A percentile compares a stretch with the other conserved stretches of the same genome.
These are phyloP conservation scores for Solanum peruvianum DNA, from an alignment of 257 asterid genomes.

Conservation along the genomic window DNA sequence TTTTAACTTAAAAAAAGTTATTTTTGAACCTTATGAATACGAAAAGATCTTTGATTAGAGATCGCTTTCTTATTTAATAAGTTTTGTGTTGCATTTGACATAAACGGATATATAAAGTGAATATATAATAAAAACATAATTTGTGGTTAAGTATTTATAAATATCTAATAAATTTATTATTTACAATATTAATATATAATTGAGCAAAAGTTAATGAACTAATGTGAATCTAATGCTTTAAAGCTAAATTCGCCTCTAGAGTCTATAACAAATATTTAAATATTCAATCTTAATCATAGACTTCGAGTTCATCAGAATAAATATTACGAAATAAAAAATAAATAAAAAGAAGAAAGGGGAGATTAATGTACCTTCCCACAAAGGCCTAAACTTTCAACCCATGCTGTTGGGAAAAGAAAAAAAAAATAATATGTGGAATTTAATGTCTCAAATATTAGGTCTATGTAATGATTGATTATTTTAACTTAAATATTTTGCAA, in stretches of 20 bases:
- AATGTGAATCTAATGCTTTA: neutral
- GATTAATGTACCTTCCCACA: neutral
- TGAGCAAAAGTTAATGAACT: neutral
- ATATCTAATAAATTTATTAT: too few relatives aligned
- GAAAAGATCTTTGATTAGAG: neutral
- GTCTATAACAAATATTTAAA: too few relatives aligned
- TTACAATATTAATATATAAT: too few relatives aligned
- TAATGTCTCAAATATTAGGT: neutral
- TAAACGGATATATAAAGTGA: neutral
- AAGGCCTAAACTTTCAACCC: neutral
- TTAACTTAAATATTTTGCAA: neutral
- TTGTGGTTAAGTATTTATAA: too few relatives aligned
- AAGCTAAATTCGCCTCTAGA: neutral
- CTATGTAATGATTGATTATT: neutral
- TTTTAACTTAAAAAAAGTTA: accelerated
- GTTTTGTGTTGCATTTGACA: neutral
- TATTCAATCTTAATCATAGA: too few relatives aligned
- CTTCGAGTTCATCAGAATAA: too few relatives aligned
- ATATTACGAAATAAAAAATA: too few relatives aligned
- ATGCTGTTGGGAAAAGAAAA: neutral
- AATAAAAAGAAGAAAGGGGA: neutral
- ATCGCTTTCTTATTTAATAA: too few relatives aligned
- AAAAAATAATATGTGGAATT: neutral
- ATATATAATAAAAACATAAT: neutral
- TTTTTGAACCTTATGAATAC: neutral